These are phyloP conservation scores for Aspergillus pseudotamarii DNA, from an alignment of 2,329 filamentous ascomycete species.

Conservation along the genomic window DNA sequence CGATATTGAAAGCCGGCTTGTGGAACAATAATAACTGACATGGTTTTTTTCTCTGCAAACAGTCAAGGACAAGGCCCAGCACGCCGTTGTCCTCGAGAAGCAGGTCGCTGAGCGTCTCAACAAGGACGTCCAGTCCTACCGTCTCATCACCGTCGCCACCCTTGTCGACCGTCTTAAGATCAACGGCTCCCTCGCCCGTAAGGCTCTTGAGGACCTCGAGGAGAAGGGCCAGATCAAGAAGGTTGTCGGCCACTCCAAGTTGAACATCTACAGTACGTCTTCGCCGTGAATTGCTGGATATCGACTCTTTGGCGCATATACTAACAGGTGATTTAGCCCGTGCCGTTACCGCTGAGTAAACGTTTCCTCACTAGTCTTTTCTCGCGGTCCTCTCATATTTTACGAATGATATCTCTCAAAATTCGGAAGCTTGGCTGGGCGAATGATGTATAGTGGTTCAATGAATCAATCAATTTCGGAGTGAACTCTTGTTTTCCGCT, in stretches of 20 bases:
- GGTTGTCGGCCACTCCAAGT: slow-evolving; percentile 92
- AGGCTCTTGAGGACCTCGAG: slow-evolving; percentile 89
- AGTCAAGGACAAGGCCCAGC: slow-evolving; percentile 99
- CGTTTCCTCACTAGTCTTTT: slow-evolving; percentile 32
- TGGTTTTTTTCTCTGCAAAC: slow-evolving; percentile 27
- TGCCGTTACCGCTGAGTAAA: slow-evolving; percentile 50
- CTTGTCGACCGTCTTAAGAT: slow-evolving; percentile 99
- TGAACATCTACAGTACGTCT: slow-evolving; percentile 95
- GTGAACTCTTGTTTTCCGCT: slow-evolving; percentile 32
- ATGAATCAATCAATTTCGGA: slow-evolving; percentile 34
- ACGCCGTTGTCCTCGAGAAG: slow-evolving; percentile 99
- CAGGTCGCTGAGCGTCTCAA: slow-evolving; percentile 94
- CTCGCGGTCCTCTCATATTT: slow-evolving; percentile 40
- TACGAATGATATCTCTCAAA: slow-evolving; percentile 44
- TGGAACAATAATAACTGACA: slow-evolving; percentile 9
- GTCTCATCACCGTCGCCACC: slow-evolving; percentile 96
- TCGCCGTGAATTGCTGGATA: slow-evolving; percentile 3
- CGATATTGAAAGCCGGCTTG: background rate
- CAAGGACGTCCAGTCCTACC: slow-evolving; percentile 99
- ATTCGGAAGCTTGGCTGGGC: slow-evolving; percentile 40
- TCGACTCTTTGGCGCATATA: background rate
- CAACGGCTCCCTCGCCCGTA: slow-evolving; percentile 94
- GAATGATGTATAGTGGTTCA: slow-evolving; percentile 38
- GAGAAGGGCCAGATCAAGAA: slow-evolving; percentile 99
- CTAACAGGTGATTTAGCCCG: slow-evolving; percentile 36